These are phyloP conservation scores for Pterula multifida DNA, from an alignment of 1,284 basidiomycete genomes.

Conservation along the genomic window DNA sequence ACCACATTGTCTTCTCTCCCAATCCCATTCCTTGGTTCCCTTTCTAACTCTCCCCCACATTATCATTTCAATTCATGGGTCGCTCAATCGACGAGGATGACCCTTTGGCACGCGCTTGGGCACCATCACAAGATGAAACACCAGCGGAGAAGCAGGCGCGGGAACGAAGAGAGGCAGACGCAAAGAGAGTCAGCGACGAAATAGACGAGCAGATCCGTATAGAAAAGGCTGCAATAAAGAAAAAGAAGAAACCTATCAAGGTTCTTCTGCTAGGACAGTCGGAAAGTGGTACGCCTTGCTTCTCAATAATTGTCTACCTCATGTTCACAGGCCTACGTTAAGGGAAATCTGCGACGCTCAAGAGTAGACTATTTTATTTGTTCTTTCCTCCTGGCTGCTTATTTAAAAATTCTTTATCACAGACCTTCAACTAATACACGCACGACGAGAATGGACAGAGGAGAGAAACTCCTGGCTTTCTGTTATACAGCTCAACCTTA, in stretches of 20 bases:
- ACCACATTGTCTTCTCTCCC: neutral
- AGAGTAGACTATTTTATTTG: constrained; percentile 19
- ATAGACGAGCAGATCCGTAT: constrained; percentile 56
- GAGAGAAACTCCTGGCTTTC: constrained; percentile 60
- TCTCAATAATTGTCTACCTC: neutral
- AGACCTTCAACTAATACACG: constrained; percentile 67
- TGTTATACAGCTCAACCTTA: constrained; percentile 66
- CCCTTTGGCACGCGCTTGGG: constrained; percentile 41
- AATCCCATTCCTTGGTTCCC: neutral
- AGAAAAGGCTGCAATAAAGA: constrained; percentile 40
- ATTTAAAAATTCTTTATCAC: constrained; percentile 6
- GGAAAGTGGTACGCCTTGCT: neutral
- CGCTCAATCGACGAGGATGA: constrained; percentile 30
- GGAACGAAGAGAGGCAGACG: constrained; percentile 45
- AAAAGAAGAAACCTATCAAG: constrained; percentile 44
- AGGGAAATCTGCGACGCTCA: constrained; percentile 35
- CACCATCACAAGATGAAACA: constrained; percentile 49
- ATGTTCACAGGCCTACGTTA: constrained; percentile 1
- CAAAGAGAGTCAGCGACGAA: constrained; percentile 43
- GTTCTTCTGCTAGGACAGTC: constrained; percentile 39
- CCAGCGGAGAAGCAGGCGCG: constrained; percentile 36
- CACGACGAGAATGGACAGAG: constrained; percentile 51
- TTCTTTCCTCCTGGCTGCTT: neutral
- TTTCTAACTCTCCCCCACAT: neutral
- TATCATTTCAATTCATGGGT: constrained; percentile 6